Base-by-base conservation (phyloP, 176 grass and related monocot species). In the Oryza meridionalis region DNA sequence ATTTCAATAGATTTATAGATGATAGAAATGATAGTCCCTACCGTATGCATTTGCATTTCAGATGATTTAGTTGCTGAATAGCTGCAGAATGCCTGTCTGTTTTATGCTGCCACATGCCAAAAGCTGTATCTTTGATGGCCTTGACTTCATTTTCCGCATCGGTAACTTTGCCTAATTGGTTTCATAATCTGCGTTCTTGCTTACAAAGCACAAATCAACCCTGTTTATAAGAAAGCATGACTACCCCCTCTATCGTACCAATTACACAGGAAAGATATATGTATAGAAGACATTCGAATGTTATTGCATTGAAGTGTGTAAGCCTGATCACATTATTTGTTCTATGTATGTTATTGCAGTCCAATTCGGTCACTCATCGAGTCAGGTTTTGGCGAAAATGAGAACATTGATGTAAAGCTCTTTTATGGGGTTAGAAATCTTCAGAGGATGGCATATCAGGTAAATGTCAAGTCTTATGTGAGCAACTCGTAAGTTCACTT, bases 401-500 rank as follows among this genome's bases (percentile, higher is more conserved):
- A 85, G 63, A 86, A 86, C 42, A 67, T 82, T 78, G 78, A 85
- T 74, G 78, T 94, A 27, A 89, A 38, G 70, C 90, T 97, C 81
- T 97, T 94, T 78, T 97, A 92, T 89, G 94, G 94, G 33, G 92
- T 89, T 83, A 94, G 92, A 69, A 97, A 92, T 33, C 90, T 94
- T 77, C 90, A 92, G 65, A 89, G 84, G 75, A 97, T 97, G 92
- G 90, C 94, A 21, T 97, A 94, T 91, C 88, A 94, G 90, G 94
- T 97, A 76, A 0, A 26, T 76, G 47, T 75, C 25, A 81, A 81
- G 64, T 43, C 1, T 71, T 65, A 75, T 68, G 25, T 65, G 17
- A 38, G 45, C 14, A 37, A 25, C 62, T 81, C 29, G 1, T 11
- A 65, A 72, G 12, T 72, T 70, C 9, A 2, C 62, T 13, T 75